These are phyloP conservation scores for Tillandsia leiboldiana DNA, from an alignment of 176 grass and related monocot genomes.

Conservation along the genomic window DNA sequence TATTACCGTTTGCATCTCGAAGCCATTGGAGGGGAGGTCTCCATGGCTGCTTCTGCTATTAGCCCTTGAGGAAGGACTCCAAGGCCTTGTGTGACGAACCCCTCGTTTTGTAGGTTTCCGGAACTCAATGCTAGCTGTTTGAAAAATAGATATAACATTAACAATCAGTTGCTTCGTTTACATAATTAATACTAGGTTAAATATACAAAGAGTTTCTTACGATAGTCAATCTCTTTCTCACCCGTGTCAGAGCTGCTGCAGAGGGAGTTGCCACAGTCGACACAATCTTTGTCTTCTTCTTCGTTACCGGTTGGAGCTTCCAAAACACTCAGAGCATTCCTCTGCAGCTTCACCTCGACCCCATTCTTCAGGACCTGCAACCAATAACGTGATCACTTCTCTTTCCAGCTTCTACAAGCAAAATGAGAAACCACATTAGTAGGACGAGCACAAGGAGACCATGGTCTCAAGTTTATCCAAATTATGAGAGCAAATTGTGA, in stretches of 20 bases:
- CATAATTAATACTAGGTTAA: too few species aligned
- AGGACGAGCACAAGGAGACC: too few species aligned
- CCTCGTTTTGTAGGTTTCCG: conserved; percentile 33
- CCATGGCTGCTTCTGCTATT: conserved; percentile 21
- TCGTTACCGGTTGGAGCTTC: conserved; percentile 67
- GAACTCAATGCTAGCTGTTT: conserved; percentile 27
- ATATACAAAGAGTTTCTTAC: neutral
- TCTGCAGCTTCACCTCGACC: conserved; percentile 81
- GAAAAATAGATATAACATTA: too few species aligned
- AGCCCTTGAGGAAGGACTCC: neutral
- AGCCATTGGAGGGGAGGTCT: conserved; percentile 7
- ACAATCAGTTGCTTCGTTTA: too few species aligned
- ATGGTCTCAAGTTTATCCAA: too few species aligned
- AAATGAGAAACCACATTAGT: too few species aligned
- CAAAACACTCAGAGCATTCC: conserved; percentile 74
- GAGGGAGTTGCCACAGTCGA: conserved; percentile 45
- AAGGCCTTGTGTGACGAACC: conserved; percentile 26
- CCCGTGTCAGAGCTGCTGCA: conserved; percentile 62
- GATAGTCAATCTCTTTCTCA: conserved; percentile 49
- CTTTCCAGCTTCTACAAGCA: too few species aligned
- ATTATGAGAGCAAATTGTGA: too few species aligned
- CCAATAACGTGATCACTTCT: too few species aligned
- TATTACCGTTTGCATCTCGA: conserved; percentile 26
- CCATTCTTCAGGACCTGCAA: conserved; percentile 69
- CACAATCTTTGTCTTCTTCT: conserved; percentile 17